Evolutionary conservation across 192 early-diverging fungal species (phyloP), one percentile per base, ranked within the genome.

Genomic region (Coemansia sp.): DNA sequence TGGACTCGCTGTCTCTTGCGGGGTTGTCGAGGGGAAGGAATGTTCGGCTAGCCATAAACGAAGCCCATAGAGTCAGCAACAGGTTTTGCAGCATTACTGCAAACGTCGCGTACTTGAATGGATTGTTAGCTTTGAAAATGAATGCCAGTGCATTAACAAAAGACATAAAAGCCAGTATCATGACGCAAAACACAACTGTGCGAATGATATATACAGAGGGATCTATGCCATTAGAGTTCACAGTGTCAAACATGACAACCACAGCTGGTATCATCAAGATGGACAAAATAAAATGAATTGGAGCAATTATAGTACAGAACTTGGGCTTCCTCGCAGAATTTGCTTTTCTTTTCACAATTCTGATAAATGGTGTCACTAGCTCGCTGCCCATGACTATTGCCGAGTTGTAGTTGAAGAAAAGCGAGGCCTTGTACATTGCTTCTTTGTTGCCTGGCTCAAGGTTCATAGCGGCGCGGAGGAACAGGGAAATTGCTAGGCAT

Each of bases 61-160:
- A 44, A 7, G 68, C 72, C 77, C 77, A 78, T 57, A 73, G 1
- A 0, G 60, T 42, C 13, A 78, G 20, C 33, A 78, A 41, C 22
- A 47, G 18, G 20, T 63, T 63, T 22, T 34, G 27, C 2, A 24
- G 40, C 22, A 41, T 9, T n/a, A 33, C 18, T 11, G 20, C 2
- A 63, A 24, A 1, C 10, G 20, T 9, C 2, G 1, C 0, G 38
- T 22, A 24, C 10, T 11, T 42, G 36, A 3, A 3, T 20, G 2
- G 1, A 24, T 13, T 20, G 22, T 1, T 2, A 18, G 6, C 15
- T 24, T 3, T 38, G 16, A 2, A 41, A n/a, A 42, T 0, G 9
- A 3, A 10, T 9, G 18, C 29, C 59, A 61, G 11, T 2, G 5
- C 54, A 16, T 11, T 15, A 60, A 60, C 36, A 15, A 31, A 5